A percentile compares a stretch with the other conserved stretches of the same genome.
These are phyloP conservation scores for Crotalaria pallida DNA, from an alignment of 306 rosid species.

Conservation along the genomic window DNA sequence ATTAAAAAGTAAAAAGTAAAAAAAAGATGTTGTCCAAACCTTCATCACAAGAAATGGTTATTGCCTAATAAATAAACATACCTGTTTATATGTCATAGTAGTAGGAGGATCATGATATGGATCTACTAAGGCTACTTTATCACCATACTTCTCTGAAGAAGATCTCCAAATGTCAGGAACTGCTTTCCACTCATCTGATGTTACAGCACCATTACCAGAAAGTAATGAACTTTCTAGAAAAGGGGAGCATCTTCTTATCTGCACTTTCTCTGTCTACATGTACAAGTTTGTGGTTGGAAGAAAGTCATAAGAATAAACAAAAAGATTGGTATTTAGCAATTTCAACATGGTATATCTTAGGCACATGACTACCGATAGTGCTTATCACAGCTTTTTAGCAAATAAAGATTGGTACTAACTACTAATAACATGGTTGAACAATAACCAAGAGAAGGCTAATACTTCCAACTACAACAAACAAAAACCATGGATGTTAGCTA, in stretches of 20 bases:
- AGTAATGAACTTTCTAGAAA: constrained; percentile 62
- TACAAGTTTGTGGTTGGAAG: constrained; percentile 2
- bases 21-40: not conserved
- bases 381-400: not conserved
- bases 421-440: not conserved
- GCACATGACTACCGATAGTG: not conserved
- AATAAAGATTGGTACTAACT: not conserved
- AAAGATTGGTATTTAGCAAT: too few species aligned
- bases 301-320: not conserved
- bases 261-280: constrained; percentile 42
- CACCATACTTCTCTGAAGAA: constrained; percentile 82
- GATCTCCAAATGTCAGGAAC: constrained; percentile 97
- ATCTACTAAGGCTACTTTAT: constrained; percentile 64
- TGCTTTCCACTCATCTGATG: constrained; percentile 70
- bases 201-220: constrained; percentile 30
- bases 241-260: constrained; percentile 75
- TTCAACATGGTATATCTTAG: too few species aligned
- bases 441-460: not conserved
- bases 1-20: not conserved
- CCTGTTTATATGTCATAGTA: constrained; percentile 67
- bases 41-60: not conserved
- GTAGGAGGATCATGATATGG: constrained; percentile 87
- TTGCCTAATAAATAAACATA: not conserved
- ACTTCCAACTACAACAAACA: not conserved
- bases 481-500: not conserved